phyloP scores from a whole-genome alignment of 2,329 filamentous ascomycete genomes.

The Cladosporium cucumerinum region DNA sequence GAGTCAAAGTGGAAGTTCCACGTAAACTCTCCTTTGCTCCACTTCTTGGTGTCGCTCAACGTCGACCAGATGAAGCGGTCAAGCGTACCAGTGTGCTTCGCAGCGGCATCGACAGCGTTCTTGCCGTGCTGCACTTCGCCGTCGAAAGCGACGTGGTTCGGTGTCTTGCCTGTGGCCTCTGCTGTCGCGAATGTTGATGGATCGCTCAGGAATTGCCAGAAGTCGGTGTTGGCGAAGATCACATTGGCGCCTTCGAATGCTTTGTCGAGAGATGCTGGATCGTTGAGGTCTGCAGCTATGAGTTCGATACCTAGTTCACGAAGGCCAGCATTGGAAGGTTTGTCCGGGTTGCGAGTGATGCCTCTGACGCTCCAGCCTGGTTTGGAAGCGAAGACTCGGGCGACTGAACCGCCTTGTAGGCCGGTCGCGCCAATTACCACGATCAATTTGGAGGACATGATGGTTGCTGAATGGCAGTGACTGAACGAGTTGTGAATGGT shows the following conservation, averaged over 20 bases:
- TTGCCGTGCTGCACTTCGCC: slow-evolving; percentile 25
- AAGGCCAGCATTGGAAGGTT: slow-evolving; percentile 34
- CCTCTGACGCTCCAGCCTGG: slow-evolving; percentile 30
- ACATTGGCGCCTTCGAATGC: slow-evolving; percentile 39
- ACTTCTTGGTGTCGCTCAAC: slow-evolving; percentile 36
- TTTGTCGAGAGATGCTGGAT: slow-evolving; percentile 30
- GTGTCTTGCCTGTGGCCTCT: slow-evolving; percentile 12
- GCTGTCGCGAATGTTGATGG: slow-evolving; percentile 7
- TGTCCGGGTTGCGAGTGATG: slow-evolving; percentile 44
- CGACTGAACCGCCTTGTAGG: slow-evolving; percentile 23
- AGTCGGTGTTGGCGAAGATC: slow-evolving; percentile 37
- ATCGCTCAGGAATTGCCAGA: slow-evolving; percentile 17
- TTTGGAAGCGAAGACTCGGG: slow-evolving; percentile 20
- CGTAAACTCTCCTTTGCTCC: slow-evolving; percentile 42
- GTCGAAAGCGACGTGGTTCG: slow-evolving; percentile 18
- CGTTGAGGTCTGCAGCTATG: slow-evolving; percentile 36
- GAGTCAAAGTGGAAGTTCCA: slow-evolving; percentile 43
- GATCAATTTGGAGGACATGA: slow-evolving; percentile 20
- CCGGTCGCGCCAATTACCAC: slow-evolving; percentile 25
- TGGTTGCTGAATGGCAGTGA: neutral
- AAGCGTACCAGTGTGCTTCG: slow-evolving; percentile 24
- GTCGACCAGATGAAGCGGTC: slow-evolving; percentile 42
- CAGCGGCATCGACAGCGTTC: slow-evolving; percentile 16
- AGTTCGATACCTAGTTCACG: slow-evolving; percentile 37
- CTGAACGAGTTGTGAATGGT: neutral